phyloP scores from a whole-genome alignment of 179 eudicot species.

The Vitellaria paradoxa region DNA sequence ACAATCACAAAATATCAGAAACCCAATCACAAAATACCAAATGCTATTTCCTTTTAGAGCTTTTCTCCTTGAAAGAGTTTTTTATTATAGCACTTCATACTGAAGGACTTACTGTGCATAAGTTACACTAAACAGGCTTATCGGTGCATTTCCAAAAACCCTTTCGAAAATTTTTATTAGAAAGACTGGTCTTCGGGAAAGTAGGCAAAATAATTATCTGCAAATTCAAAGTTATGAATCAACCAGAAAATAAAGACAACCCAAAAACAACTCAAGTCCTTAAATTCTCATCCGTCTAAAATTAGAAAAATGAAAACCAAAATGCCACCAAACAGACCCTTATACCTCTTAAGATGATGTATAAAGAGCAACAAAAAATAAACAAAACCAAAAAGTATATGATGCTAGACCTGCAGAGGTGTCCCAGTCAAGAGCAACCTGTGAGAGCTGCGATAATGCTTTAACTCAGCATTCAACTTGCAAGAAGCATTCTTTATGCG shows the following conservation, averaged over 20 bases:
- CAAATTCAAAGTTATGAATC: not conserved
- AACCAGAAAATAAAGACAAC: not conserved
- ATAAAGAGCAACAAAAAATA: not conserved
- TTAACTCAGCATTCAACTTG: conserved; percentile 96
- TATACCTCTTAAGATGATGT: not conserved
- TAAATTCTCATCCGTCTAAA: not conserved
- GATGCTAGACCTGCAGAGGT: conserved; percentile 74
- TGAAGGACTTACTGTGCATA: too few species aligned
- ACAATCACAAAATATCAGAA: too few species aligned
- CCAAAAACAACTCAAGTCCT: not conserved
- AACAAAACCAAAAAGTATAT: not conserved
- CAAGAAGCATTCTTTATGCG: conserved; percentile 99
- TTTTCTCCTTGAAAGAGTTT: too few species aligned
- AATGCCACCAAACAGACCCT: conserved; percentile 8
- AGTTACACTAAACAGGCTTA: too few species aligned
- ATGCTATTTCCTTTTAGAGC: too few species aligned
- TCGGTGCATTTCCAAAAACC: not conserved
- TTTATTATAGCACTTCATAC: too few species aligned
- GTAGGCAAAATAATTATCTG: not conserved
- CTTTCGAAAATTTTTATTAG: not conserved
- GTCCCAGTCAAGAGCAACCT: conserved; percentile 96
- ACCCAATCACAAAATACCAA: too few species aligned
- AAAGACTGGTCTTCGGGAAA: not conserved
- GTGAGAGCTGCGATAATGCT: conserved; percentile 90
- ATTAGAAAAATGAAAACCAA: not conserved